These are phyloP conservation scores for Xylaria sp. DNA, from an alignment of 2,329 filamentous ascomycete species.

Conservation along the genomic window DNA sequence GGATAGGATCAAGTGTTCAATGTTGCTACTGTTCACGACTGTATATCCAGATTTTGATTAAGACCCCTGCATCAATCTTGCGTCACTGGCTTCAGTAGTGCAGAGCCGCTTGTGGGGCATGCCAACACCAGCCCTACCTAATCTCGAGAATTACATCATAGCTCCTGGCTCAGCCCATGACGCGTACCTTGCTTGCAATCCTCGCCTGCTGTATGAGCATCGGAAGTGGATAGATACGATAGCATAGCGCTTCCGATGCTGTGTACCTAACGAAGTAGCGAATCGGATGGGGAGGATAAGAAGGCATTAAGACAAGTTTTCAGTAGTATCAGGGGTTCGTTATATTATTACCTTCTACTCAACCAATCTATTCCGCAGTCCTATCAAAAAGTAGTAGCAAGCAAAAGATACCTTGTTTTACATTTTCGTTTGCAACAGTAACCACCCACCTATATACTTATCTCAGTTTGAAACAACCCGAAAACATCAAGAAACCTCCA, in stretches of 20 bases:
- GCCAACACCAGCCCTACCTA: not conserved
- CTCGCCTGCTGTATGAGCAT: not conserved
- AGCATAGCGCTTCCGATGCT: conserved; percentile 1
- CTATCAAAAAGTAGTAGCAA: not conserved
- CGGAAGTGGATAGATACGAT: conserved; percentile 5
- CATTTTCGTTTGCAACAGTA: not conserved
- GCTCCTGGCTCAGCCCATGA: conserved; percentile 1
- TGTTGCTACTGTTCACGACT: too few species aligned
- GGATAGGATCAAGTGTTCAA: not conserved
- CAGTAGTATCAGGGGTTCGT: not conserved
- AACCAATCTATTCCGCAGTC: not conserved
- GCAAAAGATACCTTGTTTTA: not conserved
- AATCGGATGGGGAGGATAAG: conserved; percentile 19
- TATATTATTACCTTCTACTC: not conserved
- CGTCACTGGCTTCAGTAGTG: conserved; percentile 26
- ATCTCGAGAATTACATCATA: conserved; percentile 36
- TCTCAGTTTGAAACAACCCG: too few species aligned
- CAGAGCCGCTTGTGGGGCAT: conserved; percentile 27
- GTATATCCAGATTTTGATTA: not conserved
- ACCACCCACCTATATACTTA: not conserved
- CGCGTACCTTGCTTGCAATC: conserved; percentile 12
- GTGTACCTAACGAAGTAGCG: conserved; percentile 7
- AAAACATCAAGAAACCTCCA: not conserved
- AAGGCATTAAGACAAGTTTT: conserved; percentile 9
- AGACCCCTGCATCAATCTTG: conserved; percentile 21